phyloP scores from a whole-genome alignment of 257 asterid genomes.

The Solanum sitiens region DNA sequence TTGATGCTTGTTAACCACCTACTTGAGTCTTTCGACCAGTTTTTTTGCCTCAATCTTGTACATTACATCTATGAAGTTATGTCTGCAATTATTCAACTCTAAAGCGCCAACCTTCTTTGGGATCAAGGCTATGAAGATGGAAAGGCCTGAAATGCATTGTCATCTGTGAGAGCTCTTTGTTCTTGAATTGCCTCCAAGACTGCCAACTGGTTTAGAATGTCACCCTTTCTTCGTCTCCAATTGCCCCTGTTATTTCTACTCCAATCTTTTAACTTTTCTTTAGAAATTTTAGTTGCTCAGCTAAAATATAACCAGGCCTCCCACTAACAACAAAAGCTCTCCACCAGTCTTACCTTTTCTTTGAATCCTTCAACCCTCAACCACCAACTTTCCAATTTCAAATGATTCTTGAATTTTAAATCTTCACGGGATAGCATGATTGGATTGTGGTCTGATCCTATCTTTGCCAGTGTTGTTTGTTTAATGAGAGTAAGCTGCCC shows the following conservation, averaged over 20 bases:
- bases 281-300: background rate
- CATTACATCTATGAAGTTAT: background rate
- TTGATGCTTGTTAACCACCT: background rate
- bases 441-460: background rate
- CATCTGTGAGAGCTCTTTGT: background rate
- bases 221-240: background rate
- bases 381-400: background rate
- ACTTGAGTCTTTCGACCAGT: background rate
- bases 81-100: no score
- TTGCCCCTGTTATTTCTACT: background rate
- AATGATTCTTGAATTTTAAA: background rate
- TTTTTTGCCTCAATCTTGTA: background rate
- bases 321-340: background rate
- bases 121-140: background rate
- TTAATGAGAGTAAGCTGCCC: background rate
- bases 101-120: background rate
- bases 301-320: background rate
- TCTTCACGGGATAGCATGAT: background rate
- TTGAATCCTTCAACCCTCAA: background rate
- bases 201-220: background rate
- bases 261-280: background rate
- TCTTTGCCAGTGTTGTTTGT: background rate
- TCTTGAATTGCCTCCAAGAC: background rate
- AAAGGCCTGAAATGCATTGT: background rate
- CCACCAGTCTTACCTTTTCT: background rate